Percentiles rank a stretch among this genome's conserved stretches.
These are phyloP conservation scores for Exserohilum rostratum DNA, from an alignment of 2,329 filamentous ascomycete species.

Conservation along the genomic window DNA sequence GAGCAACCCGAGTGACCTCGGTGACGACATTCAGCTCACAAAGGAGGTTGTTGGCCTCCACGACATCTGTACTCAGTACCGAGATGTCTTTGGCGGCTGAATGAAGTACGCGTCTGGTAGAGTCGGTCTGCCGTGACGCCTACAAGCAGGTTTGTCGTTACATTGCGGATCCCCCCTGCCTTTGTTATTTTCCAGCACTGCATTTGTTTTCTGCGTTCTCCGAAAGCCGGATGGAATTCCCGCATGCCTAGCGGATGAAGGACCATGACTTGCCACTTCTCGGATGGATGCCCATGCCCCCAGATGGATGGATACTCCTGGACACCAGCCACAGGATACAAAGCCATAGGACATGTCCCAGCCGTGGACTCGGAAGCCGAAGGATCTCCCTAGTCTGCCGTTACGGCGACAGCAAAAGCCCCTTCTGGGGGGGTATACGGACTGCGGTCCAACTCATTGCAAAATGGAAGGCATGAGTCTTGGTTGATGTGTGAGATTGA, in stretches of 20 bases:
- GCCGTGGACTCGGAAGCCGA: constrained; percentile 31
- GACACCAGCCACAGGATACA: constrained; percentile 22
- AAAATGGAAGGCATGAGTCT: constrained; percentile 34
- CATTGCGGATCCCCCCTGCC: constrained; percentile 22
- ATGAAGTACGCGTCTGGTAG: constrained; percentile 22
- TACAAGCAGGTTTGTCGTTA: constrained; percentile 39
- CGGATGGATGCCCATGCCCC: constrained; percentile 30
- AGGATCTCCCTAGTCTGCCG: constrained; percentile 23
- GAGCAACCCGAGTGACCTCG: constrained; percentile 42
- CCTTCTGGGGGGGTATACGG: constrained; percentile 20
- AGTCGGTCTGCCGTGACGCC: constrained; percentile 25
- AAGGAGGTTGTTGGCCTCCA: constrained; percentile 44
- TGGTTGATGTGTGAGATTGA: constrained; percentile 27
- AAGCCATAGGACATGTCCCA: constrained; percentile 29
- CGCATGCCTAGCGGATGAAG: constrained; percentile 32
- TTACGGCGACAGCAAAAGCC: constrained; percentile 25
- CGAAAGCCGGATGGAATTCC: constrained; percentile 29
- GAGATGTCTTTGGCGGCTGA: constrained; percentile 43
- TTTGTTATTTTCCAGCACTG: constrained; percentile 23
- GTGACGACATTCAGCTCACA: constrained; percentile 43
- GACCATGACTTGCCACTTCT: constrained; percentile 25
- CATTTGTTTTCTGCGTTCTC: constrained; percentile 34
- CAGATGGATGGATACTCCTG: constrained; percentile 20
- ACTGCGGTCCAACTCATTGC: constrained; percentile 33
- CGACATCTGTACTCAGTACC: constrained; percentile 44